A percentile compares a stretch with the other conserved stretches of the same genome.
Conservation (phyloP, 495 filamentous ascomycete species). For the Lasiosphaeriaceae sp. region DNA sequence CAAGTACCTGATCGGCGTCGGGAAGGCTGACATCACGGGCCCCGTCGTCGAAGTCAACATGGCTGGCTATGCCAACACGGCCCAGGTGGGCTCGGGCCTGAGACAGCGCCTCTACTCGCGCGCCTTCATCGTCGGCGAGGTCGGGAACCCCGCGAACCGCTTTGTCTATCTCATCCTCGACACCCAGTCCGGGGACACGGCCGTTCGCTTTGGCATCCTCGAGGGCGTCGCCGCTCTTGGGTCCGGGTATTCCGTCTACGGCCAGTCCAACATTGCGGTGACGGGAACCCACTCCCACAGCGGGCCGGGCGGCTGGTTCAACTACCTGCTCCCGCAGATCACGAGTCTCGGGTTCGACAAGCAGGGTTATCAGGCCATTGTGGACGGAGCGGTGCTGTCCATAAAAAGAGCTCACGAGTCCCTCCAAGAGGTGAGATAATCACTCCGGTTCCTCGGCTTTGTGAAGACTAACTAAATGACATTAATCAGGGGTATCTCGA, state of each 20-base stretch:
- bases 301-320: conserved; percentile 90
- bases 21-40: conserved; percentile 94
- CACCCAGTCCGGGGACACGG: conserved; percentile 81
- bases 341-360: conserved; percentile 82
- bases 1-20: conserved; percentile 76
- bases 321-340: conserved; percentile 92
- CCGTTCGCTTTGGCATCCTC: conserved; percentile 78
- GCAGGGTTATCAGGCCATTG: conserved; percentile 86
- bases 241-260: conserved; percentile 54
- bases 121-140: conserved; percentile 82
- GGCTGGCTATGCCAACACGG: conserved; percentile 70
- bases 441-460: background rate
- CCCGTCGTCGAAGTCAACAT: conserved; percentile 55
- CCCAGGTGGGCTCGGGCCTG: conserved; percentile 76
- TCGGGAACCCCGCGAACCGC: conserved; percentile 62
- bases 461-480: background rate
- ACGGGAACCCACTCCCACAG: conserved; percentile 92
- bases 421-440: conserved; percentile 54
- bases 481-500: conserved; percentile 45
- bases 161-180: conserved; percentile 89
- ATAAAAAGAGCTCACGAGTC: conserved; percentile 80
- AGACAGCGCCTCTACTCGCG: conserved; percentile 83
- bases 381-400: conserved; percentile 79
- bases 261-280: conserved; percentile 76
- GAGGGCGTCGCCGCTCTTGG: conserved; percentile 62